Conservation (phyloP, 768 basidiomycete genomes). For the Amanita fuliginea region DNA sequence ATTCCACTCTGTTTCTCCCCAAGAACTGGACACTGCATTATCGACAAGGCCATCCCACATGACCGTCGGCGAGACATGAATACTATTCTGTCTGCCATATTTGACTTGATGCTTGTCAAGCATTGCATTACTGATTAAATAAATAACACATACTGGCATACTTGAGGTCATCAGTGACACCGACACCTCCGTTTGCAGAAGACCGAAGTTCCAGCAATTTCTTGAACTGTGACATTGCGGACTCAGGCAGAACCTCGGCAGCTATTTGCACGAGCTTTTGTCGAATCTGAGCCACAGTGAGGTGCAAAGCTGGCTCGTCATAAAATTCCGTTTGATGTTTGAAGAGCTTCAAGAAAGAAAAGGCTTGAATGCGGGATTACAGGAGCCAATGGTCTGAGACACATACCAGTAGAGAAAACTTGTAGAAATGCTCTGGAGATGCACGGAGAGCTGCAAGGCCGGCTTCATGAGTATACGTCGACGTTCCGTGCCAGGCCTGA, state of each 20-base stretch:
- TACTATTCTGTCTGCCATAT: conserved; percentile 79
- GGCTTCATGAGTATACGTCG: conserved; percentile 73
- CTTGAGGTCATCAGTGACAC: conserved; percentile 78
- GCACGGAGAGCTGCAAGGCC: conserved; percentile 67
- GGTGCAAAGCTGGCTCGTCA: conserved; percentile 57
- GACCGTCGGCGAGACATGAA: conserved; percentile 84
- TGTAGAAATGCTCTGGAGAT: conserved; percentile 74
- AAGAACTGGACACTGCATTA: conserved; percentile 67
- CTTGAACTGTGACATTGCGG: conserved; percentile 40
- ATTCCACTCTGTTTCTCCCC: conserved; percentile 75
- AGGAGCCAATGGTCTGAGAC: neutral
- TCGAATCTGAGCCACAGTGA: conserved; percentile 65
- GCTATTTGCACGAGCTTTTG: conserved; percentile 60
- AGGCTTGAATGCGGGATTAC: neutral
- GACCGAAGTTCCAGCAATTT: conserved; percentile 54
- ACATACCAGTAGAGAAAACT: conserved; percentile 55
- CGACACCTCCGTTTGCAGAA: conserved; percentile 69
- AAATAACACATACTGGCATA: conserved; percentile 55
- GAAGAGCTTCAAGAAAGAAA: conserved; percentile 45
- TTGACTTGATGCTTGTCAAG: conserved; percentile 48
- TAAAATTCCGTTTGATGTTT: conserved; percentile 68
- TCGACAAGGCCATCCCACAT: conserved; percentile 70
- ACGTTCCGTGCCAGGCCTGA: conserved; percentile 74
- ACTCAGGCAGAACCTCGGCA: conserved; percentile 36
- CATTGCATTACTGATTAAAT: neutral